These are phyloP conservation scores for Syncephalastrum contaminatum DNA, from an alignment of 371 early-diverging fungal genomes.

Conservation along the genomic window DNA sequence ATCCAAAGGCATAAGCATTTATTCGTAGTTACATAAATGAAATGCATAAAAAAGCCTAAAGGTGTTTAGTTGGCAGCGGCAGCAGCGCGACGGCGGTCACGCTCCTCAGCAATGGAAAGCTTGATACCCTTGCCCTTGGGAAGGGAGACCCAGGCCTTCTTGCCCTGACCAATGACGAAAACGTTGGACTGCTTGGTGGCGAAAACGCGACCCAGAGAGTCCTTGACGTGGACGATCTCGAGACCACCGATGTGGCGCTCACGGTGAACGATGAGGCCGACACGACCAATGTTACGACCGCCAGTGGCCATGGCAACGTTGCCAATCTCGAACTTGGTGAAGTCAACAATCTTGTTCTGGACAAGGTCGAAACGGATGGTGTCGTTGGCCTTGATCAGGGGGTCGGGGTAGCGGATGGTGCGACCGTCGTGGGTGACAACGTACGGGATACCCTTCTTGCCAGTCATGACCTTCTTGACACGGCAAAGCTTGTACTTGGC, in stretches of 20 bases:
- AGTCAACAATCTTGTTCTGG: constrained; percentile 91
- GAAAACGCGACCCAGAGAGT: constrained; percentile 85
- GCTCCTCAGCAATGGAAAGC: constrained; percentile 97
- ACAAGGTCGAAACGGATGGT: constrained; percentile 97
- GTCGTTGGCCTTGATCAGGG: constrained; percentile 98
- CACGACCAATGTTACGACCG: constrained; percentile 99
- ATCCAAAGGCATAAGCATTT: no score
- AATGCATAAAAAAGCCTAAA: no score
- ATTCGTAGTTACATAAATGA: no score
- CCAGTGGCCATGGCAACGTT: constrained; percentile 97
- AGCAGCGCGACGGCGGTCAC: constrained; percentile 82
- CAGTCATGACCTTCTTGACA: constrained; percentile 94
- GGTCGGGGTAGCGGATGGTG: constrained; percentile 99
- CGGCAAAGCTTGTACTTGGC: constrained; percentile 99
- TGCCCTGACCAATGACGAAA: constrained; percentile 83
- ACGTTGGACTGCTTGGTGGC: constrained; percentile 92
- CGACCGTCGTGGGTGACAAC: constrained; percentile 99
- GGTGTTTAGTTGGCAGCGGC: constrained; percentile 38
- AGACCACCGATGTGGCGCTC: constrained; percentile 98
- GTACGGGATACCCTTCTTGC: constrained; percentile 95
- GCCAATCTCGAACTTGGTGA: constrained; percentile 95
- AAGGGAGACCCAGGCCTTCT: constrained; percentile 87
- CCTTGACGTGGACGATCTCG: constrained; percentile 94
- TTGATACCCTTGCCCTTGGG: constrained; percentile 98
- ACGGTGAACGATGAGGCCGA: constrained; percentile 97